Percentiles rank a stretch among this genome's conserved stretches.
Conservation (phyloP, 257 asterid species). For the Nicotiana knightiana region DNA sequence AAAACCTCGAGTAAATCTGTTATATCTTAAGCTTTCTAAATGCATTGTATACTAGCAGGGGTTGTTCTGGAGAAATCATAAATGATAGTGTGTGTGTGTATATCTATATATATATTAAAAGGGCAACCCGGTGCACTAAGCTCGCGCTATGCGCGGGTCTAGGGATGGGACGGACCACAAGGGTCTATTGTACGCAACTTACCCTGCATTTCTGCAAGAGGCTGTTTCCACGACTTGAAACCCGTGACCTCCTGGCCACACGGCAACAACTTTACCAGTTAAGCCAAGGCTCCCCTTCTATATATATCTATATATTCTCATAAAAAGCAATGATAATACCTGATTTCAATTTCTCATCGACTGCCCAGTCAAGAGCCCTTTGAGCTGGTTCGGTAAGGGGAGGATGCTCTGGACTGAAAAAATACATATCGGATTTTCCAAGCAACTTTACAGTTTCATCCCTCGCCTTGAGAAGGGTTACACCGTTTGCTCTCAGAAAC, state of each 20-base stretch:
- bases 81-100: too few species aligned
- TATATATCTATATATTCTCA: not conserved
- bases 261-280: too few species aligned
- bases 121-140: too few species aligned
- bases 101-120: too few species aligned
- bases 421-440: conserved; percentile 65
- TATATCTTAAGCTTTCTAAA: conserved; percentile 1
- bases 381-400: conserved; percentile 88
- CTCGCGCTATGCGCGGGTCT: too few species aligned
- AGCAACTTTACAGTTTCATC: conserved; percentile 58
- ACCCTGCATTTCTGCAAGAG: too few species aligned
- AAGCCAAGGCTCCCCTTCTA: too few species aligned
- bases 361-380: conserved; percentile 87
- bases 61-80: not conserved
- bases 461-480: conserved; percentile 64
- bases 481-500: conserved; percentile 69
- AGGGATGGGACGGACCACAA: too few species aligned
- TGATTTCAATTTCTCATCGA: conserved; percentile 75
- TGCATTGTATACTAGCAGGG: not conserved
- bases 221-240: too few species aligned
- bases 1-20: not conserved
- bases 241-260: too few species aligned
- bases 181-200: too few species aligned
- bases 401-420: conserved; percentile 78
- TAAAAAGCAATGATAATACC: conserved; percentile 33